Conservation (phyloP, 129 eudicot genomes). For the Solidago caesia region DNA sequence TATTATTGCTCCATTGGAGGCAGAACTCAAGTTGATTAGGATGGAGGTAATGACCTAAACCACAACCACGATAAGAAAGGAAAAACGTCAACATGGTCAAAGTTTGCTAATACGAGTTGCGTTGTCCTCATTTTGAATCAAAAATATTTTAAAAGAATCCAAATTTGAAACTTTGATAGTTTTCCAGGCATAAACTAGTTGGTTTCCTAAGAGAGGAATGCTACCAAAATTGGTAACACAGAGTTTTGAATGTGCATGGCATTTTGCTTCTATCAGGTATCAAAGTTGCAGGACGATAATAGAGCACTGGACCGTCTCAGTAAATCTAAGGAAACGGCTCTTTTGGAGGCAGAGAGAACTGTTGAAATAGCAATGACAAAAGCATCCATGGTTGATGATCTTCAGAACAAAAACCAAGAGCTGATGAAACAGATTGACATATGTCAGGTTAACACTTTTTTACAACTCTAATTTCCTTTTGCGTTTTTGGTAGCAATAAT, state of each 20-base stretch:
- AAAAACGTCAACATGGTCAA: too few relatives aligned
- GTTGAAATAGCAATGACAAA: slow-evolving; percentile 80
- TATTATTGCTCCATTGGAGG: slow-evolving; percentile 86
- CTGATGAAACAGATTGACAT: slow-evolving; percentile 77
- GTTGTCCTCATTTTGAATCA: too few relatives aligned
- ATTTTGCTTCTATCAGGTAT: slow-evolving; percentile 46
- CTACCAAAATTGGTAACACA: too few relatives aligned
- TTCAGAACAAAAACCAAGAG: slow-evolving; percentile 87
- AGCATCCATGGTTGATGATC: slow-evolving; percentile 84
- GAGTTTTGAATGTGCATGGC: background rate
- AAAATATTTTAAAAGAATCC: too few relatives aligned
- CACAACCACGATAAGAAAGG: background rate
- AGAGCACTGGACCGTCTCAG: slow-evolving; percentile 86
- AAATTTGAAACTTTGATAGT: too few relatives aligned
- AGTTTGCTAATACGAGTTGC: too few relatives aligned
- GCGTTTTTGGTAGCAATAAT: slow-evolving; percentile 5
- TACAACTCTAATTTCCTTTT: slow-evolving; percentile 8
- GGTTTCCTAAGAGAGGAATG: too few relatives aligned
- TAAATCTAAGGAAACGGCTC: slow-evolving; percentile 87
- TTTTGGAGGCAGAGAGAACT: slow-evolving; percentile 77
- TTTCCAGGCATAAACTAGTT: too few relatives aligned
- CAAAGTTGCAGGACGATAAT: slow-evolving; percentile 89
- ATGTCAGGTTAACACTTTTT: slow-evolving; percentile 61
- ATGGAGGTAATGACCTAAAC: slow-evolving; percentile 49
- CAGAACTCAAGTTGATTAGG: slow-evolving; percentile 80